phyloP scores from a whole-genome alignment of 768 basidiomycete genomes.

The Bullera alba region DNA sequence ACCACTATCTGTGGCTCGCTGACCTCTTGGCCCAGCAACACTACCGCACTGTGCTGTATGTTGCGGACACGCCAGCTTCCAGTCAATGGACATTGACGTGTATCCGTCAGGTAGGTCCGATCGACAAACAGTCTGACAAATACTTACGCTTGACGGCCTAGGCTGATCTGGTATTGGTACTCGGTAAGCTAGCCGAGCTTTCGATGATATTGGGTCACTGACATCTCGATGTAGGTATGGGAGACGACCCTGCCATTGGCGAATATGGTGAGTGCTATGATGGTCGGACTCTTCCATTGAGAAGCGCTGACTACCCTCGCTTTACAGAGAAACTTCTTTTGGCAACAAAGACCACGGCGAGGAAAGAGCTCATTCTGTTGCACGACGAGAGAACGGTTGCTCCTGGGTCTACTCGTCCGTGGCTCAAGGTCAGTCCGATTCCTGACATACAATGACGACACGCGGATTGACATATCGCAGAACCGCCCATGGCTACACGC shows the following conservation, averaged over 20 bases:
- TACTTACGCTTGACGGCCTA: background rate
- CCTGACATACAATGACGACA: background rate
- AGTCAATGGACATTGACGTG: constrained; percentile 98
- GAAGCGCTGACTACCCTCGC: background rate
- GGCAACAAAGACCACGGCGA: constrained; percentile 95
- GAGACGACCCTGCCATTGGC: constrained; percentile 73
- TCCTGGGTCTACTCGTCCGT: constrained; percentile 87
- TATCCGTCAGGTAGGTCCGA: constrained; percentile 72
- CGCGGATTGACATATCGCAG: constrained; percentile 50
- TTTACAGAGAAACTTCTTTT: constrained; percentile 64
- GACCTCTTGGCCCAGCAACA: constrained; percentile 56
- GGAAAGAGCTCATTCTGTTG: constrained; percentile 89
- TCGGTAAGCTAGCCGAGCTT: constrained; percentile 2
- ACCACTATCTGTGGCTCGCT: background rate
- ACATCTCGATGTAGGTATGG: constrained; percentile 66
- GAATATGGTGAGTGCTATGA: constrained; percentile 58
- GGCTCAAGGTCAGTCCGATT: constrained; percentile 66
- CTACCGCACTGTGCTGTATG: constrained; percentile 87
- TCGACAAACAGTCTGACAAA: background rate
- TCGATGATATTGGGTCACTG: background rate
- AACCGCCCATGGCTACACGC: constrained; percentile 93
- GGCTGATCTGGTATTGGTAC: constrained; percentile 34
- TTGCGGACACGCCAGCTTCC: constrained; percentile 88
- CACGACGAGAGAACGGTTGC: constrained; percentile 84
- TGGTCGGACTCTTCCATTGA: background rate